Conservation (phyloP, 768 basidiomycete genomes). For the Hygrophoropsis aurantiaca region DNA sequence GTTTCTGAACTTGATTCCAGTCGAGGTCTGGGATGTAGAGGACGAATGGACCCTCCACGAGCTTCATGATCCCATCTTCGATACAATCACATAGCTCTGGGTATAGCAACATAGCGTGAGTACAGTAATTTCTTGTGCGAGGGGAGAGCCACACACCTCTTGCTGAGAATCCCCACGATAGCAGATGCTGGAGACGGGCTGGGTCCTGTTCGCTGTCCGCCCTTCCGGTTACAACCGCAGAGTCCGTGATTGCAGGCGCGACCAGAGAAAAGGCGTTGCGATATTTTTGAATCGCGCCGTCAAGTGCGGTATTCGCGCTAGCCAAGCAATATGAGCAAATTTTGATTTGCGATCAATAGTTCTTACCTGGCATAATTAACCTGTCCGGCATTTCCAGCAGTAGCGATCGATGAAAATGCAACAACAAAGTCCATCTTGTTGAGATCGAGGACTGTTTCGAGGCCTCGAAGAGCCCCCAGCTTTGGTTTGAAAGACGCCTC, state of each 20-base stretch:
- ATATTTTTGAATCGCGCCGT: conserved; percentile 20
- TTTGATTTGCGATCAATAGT: neutral
- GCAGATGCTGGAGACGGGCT: neutral
- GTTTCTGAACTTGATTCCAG: conserved; percentile 25
- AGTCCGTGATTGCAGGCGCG: conserved; percentile 30
- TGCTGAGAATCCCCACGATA: neutral
- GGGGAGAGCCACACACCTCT: conserved; percentile 6
- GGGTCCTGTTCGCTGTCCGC: conserved; percentile 5
- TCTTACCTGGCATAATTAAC: conserved; percentile 37
- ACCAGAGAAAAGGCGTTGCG: conserved; percentile 34
- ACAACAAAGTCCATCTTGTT: conserved; percentile 35
- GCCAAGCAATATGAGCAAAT: too few relatives aligned
- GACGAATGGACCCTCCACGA: conserved; percentile 19
- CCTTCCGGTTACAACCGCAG: conserved; percentile 7
- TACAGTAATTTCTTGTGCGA: conserved; percentile 8
- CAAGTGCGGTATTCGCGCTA: conserved; percentile 35
- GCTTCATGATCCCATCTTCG: conserved; percentile 28
- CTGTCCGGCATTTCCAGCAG: conserved; percentile 37
- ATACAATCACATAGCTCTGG: conserved; percentile 30
- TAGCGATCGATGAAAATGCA: conserved; percentile 29
- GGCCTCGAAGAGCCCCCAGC: conserved; percentile 22
- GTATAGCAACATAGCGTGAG: neutral
- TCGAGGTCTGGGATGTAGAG: conserved; percentile 34
- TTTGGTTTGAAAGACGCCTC: conserved; percentile 27
- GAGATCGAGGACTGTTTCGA: conserved; percentile 26